Evolutionary conservation across 352 stramenopile genomes (phyloP).

Genomic region (Phytophthora rubi): DNA sequence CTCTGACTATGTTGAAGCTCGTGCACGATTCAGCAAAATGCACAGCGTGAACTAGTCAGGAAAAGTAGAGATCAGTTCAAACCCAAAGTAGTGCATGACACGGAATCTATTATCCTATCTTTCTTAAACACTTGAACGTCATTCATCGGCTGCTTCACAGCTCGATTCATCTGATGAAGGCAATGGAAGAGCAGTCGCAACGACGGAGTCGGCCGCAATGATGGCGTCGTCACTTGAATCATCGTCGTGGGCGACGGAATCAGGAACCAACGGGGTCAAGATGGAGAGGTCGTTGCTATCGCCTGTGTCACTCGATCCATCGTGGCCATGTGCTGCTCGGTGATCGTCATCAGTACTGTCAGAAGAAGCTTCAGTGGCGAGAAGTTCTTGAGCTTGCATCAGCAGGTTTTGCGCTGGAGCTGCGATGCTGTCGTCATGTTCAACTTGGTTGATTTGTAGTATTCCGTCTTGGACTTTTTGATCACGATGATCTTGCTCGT

Average conservation of each 20-base stretch:
- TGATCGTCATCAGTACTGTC: constrained; percentile 18
- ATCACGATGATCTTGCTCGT: background rate
- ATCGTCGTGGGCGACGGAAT: constrained; percentile 5
- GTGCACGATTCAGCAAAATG: constrained; percentile 90
- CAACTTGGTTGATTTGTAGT: background rate
- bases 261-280: constrained; percentile 2
- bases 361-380: constrained; percentile 14
- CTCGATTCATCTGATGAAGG: constrained; percentile 20
- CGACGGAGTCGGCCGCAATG: constrained; percentile 15
- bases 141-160: constrained; percentile 19
- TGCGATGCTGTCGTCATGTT: background rate
- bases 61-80: background rate
- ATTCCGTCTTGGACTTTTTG: background rate
- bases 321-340: background rate
- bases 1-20: constrained; percentile 89
- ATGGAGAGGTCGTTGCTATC: constrained; percentile 11
- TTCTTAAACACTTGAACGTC: constrained; percentile 5
- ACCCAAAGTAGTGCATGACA: constrained; percentile 7
- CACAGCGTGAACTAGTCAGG: constrained; percentile 77
- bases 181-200: constrained; percentile 23
- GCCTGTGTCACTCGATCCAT: constrained; percentile 5
- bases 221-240: constrained; percentile 13
- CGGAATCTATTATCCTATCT: constrained; percentile 1
- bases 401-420: constrained; percentile 8
- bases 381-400: constrained; percentile 27